phyloP scores from a whole-genome alignment of 108 stramenopile species.

The Skeletonema marinoi region DNA sequence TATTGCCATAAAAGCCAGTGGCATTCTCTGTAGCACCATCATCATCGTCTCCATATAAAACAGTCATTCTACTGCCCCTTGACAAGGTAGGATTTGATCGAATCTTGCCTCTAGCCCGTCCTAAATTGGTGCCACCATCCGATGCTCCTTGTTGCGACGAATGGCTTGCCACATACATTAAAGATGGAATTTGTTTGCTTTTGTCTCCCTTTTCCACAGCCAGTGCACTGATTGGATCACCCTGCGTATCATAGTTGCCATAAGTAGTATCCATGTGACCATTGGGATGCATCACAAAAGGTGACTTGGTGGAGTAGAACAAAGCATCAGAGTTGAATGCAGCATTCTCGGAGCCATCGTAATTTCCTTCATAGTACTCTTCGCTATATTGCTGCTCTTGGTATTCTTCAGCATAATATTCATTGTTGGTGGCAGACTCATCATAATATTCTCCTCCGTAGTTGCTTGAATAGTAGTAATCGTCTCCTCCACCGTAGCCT shows the following conservation, averaged over 20 bases:
- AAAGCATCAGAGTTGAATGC: neutral
- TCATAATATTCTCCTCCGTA: conserved; percentile 9
- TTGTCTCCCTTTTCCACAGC: conserved; percentile 38
- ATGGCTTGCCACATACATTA: conserved; percentile 72
- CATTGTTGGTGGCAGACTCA: neutral
- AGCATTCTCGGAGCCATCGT: neutral
- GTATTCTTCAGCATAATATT: conserved; percentile 5
- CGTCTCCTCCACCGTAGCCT: conserved; percentile 7
- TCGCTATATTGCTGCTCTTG: neutral
- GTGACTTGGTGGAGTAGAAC: conserved; percentile 26
- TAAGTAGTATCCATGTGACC: conserved; percentile 11
- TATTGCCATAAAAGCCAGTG: conserved; percentile 41
- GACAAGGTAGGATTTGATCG: conserved; percentile 1
- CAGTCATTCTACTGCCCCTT: conserved; percentile 41
- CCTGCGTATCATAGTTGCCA: conserved; percentile 40
- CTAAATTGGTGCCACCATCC: neutral
- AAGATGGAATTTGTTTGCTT: neutral
- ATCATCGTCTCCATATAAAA: conserved; percentile 21
- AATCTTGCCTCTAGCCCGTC: neutral
- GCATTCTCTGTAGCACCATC: conserved; percentile 12
- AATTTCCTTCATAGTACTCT: neutral
- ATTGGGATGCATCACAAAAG: conserved; percentile 29
- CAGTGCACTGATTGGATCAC: conserved; percentile 57
- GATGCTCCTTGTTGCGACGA: conserved; percentile 32
- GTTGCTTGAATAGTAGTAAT: neutral